phyloP scores from a whole-genome alignment of 1,139 yeast genomes.

The Yamadazyma diddensiae region DNA sequence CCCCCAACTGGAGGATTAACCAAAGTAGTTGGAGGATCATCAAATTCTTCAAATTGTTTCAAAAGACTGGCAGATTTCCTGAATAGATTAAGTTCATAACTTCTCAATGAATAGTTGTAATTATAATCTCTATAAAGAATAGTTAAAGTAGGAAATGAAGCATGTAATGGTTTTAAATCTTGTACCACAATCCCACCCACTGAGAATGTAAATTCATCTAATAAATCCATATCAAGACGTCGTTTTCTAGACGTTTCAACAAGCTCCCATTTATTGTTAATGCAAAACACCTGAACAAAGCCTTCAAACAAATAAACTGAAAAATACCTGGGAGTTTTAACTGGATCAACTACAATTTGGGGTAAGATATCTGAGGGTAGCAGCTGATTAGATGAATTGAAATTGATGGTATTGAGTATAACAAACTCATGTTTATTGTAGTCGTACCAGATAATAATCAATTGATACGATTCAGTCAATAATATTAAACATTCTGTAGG shows the following conservation, averaged over 20 bases:
- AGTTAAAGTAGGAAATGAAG: constrained; percentile 19
- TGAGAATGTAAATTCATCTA: constrained; percentile 15
- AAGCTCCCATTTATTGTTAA: constrained; percentile 13
- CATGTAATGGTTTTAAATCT: constrained; percentile 17
- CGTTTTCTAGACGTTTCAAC: constrained; percentile 8
- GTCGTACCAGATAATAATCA: constrained; percentile 14
- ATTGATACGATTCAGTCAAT: constrained; percentile 15
- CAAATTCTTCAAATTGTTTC: constrained; percentile 34
- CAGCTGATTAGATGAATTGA: constrained; percentile 29
- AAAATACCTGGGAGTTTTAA: constrained; percentile 16
- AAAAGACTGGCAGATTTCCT: constrained; percentile 13
- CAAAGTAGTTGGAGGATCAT: constrained; percentile 30
- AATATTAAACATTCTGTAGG: constrained; percentile 16
- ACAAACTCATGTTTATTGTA: constrained; percentile 6
- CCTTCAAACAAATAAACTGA: constrained; percentile 31
- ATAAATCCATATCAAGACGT: constrained; percentile 11
- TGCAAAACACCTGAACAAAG: constrained; percentile 21
- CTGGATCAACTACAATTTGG: constrained; percentile 17
- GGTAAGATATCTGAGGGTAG: constrained; percentile 25
- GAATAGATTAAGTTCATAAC: constrained; percentile 18
- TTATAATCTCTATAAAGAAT: constrained; percentile 36
- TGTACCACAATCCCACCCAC: constrained; percentile 31
- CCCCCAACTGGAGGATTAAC: constrained; percentile 29
- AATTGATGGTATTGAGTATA: constrained; percentile 9
- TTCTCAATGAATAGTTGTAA: constrained; percentile 31